Evolutionary conservation across 2,329 filamentous ascomycete genomes (phyloP).

Genomic region (Ophiostoma sp.): DNA sequence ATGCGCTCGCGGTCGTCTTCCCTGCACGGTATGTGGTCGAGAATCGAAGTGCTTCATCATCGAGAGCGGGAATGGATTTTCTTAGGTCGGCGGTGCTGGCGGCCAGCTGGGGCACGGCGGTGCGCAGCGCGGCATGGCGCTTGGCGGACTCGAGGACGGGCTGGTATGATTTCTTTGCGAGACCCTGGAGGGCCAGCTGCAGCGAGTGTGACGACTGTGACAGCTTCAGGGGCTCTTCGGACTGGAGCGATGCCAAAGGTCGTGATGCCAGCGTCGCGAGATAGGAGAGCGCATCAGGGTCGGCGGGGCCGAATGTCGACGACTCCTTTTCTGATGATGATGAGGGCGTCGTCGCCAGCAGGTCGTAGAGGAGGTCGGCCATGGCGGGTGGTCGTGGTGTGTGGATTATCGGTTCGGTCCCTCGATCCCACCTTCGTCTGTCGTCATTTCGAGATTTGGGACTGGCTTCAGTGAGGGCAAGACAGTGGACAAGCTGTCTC

Average conservation of each 20-base stretch:
- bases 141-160: constrained; percentile 78
- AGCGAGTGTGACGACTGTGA: constrained; percentile 77
- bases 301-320: constrained; percentile 37
- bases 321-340: constrained; percentile 36
- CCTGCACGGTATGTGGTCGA: constrained; percentile 80
- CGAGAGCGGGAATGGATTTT: constrained; percentile 73
- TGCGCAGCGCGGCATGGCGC: constrained; percentile 70
- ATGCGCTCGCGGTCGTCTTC: constrained; percentile 47
- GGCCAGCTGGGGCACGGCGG: constrained; percentile 70
- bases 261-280: constrained; percentile 76
- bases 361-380: constrained; percentile 73
- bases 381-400: constrained; percentile 42
- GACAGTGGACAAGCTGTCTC: not conserved
- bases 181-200: constrained; percentile 77
- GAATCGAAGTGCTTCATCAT: constrained; percentile 76
- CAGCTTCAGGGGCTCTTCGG: constrained; percentile 76
- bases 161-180: constrained; percentile 87
- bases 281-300: constrained; percentile 65
- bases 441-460: constrained; percentile 4
- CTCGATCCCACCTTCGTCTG: not conserved
- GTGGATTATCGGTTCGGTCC: not conserved
- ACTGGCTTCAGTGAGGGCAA: not conserved
- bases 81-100: constrained; percentile 66
- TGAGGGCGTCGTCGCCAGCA: constrained; percentile 50
- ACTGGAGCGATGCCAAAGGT: constrained; percentile 69